phyloP scores from a whole-genome alignment of 2,329 filamentous ascomycete species.

The Aspergillus puulaauensis region DNA sequence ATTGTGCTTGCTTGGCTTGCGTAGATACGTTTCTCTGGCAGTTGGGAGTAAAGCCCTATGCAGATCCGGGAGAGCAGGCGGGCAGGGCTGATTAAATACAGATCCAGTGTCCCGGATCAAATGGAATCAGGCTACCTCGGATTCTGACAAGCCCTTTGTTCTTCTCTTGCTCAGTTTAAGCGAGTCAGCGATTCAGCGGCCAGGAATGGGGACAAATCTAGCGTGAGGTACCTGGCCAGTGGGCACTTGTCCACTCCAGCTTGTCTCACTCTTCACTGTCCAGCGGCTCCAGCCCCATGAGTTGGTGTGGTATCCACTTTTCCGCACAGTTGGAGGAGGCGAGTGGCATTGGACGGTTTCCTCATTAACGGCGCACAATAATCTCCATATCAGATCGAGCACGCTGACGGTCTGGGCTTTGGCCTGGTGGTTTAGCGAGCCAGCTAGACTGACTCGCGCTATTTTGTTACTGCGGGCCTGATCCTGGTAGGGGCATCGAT shows the following conservation, averaged over 20 bases:
- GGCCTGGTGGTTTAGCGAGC: not conserved
- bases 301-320: constrained; percentile 3
- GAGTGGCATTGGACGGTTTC: no score
- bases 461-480: not conserved
- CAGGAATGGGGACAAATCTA: not conserved
- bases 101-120: not conserved
- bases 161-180: constrained; percentile 3
- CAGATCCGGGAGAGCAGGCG: not conserved
- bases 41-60: not conserved
- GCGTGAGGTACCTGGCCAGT: not conserved
- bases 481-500: not conserved
- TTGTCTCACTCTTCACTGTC: not conserved
- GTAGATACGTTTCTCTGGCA: not conserved
- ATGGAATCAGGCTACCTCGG: constrained; percentile 6
- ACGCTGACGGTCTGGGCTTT: not conserved
- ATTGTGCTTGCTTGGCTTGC: constrained; percentile 13
- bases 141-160: not conserved
- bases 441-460: not conserved
- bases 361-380: not conserved
- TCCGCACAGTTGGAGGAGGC: not conserved
- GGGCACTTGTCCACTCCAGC: not conserved
- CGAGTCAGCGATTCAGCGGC: not conserved
- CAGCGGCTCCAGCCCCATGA: not conserved
- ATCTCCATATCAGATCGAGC: no score
- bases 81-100: constrained; percentile 8